Evolutionary conservation across 2,329 filamentous ascomycete genomes (phyloP), one percentile per base, ranked within the genome.

Genomic region (Knufia petricola): DNA sequence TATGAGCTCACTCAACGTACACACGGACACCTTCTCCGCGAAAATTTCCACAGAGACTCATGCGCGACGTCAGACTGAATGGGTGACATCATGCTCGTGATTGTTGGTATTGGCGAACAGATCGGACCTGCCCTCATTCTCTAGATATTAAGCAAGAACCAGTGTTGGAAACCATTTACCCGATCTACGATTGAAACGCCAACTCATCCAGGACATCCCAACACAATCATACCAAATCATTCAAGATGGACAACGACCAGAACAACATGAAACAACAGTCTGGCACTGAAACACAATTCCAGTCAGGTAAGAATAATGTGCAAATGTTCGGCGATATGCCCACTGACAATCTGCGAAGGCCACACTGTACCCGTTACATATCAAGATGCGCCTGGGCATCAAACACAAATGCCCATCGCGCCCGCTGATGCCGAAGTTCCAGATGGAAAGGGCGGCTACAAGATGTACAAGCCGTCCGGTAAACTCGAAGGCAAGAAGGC

Each of bases 401-500:
- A 82, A 54, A 64, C 69, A 23, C 65, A 78, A 15, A 70, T 87
- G 68, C 63, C 73, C 39, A 66, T 75, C 17, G 70, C 76, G 48
- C 81, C 84, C 1, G 69, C 76, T 38, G 78, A 76, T 49, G 78
- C 83, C 48, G 70, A 82, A 50, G 66, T 89, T 1, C 85, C 85
- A 0, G 81, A 78, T 3, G 74, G 77, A 15, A 77, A 84, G 50
- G 82, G 82, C 31, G 78, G 79, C 10, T 81, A 78, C 57, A 77
- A 84, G 59, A 75, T 75, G 41, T 90, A 92, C 69, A 80, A 81
- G 61, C 77, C 84, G 3, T 83, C 85, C 1, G 81, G 79, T 42
- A 94, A 92, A 68, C 77, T 92, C 4, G 66, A 78, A 59, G 85
- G 80, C 53, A 85, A 83, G 66, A 84, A 79, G 51, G 85, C 85